Percentiles rank a stretch among this genome's conserved stretches.
Evolutionary conservation across 2,329 filamentous ascomycete genomes (phyloP).

Genomic region (Tolypocladium cylindrosporum): DNA sequence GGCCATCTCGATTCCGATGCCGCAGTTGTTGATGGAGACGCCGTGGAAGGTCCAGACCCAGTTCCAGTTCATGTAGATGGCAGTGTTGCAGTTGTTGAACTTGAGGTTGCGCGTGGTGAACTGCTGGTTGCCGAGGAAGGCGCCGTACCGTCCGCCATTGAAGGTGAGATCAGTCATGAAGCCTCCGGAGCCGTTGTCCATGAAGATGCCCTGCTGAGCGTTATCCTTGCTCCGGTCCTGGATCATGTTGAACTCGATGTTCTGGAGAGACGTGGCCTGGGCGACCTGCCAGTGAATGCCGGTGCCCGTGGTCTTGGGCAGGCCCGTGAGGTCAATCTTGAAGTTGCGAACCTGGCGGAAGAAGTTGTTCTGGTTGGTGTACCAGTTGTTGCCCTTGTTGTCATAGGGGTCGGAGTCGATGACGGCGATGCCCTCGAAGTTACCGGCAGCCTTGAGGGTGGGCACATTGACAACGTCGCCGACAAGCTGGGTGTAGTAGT

Average conservation of each 20-base stretch:
- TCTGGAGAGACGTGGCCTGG: constrained; percentile 73
- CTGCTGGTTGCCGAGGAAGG: constrained; percentile 78
- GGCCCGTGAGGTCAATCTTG: constrained; percentile 61
- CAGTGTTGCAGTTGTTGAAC: constrained; percentile 75
- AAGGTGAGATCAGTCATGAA: constrained; percentile 79
- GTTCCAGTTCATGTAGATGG: constrained; percentile 86
- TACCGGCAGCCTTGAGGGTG: constrained; percentile 60
- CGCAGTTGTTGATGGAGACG: constrained; percentile 62
- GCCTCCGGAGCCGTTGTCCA: constrained; percentile 76
- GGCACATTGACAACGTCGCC: constrained; percentile 68
- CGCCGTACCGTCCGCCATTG: constrained; percentile 70
- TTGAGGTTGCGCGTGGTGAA: constrained; percentile 76
- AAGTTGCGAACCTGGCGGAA: constrained; percentile 78
- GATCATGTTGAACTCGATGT: constrained; percentile 73
- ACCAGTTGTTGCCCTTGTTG: constrained; percentile 58
- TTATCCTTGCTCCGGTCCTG: constrained; percentile 54
- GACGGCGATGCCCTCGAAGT: constrained; percentile 77
- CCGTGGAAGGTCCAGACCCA: constrained; percentile 80
- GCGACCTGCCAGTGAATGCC: constrained; percentile 81
- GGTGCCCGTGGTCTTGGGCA: constrained; percentile 50
- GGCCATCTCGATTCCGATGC: constrained; percentile 72
- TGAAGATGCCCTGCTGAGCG: constrained; percentile 68
- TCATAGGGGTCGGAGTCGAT: constrained; percentile 85
- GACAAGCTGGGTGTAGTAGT: constrained; percentile 90
- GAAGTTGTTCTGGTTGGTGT: constrained; percentile 76